phyloP scores from a whole-genome alignment of 225 moss, liverwort and hornwort species.

The Straminergon stramineum region DNA sequence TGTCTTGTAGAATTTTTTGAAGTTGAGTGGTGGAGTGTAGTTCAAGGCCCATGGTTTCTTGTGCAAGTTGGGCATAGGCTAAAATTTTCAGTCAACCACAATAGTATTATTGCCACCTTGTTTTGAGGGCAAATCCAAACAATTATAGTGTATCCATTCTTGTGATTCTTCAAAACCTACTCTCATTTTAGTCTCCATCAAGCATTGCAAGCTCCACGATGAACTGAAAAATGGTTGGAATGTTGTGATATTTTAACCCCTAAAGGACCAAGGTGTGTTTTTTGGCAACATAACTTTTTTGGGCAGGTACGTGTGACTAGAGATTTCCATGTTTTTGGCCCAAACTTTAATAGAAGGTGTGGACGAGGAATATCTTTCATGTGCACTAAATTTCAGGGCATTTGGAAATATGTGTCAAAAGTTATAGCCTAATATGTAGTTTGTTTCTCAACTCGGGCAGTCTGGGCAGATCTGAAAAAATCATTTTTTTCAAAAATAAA shows the following conservation, averaged over 20 bases:
- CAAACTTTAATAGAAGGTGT: too few species aligned
- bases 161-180: background rate
- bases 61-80: background rate
- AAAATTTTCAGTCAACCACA: background rate
- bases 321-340: too few species aligned
- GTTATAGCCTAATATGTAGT: too few species aligned
- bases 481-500: too few species aligned
- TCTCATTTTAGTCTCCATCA: background rate
- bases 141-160: background rate
- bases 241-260: background rate
- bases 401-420: too few species aligned
- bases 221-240: background rate
- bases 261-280: too few species aligned
- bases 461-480: too few species aligned
- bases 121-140: accelerated
- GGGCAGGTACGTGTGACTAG: too few species aligned
- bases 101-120: background rate
- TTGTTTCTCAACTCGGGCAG: too few species aligned
- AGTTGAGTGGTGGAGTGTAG: background rate
- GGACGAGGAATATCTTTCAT: too few species aligned
- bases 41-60: background rate
- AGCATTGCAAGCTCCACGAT: background rate
- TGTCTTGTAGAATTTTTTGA: background rate
- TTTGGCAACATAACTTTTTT: too few species aligned
- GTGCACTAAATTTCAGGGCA: too few species aligned